Conservation (phyloP, 148 eudicot species). For the Fallopia convolvulus region DNA sequence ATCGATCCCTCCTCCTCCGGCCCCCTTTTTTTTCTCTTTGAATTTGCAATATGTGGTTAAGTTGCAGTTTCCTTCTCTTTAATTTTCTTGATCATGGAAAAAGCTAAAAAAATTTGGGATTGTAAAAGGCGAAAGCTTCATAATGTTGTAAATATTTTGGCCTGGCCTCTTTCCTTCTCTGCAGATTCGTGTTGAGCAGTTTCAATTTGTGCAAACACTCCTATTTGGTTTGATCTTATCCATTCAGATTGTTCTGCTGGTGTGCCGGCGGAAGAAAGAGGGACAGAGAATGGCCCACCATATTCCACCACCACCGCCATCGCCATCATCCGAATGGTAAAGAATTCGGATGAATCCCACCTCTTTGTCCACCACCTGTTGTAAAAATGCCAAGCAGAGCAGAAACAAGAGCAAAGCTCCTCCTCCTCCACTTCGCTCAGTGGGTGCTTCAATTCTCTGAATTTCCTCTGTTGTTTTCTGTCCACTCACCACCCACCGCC, state of each 20-base stretch:
- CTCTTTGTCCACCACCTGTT: neutral
- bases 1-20: neutral
- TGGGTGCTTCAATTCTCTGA: too few species aligned
- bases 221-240: neutral
- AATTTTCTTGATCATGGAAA: neutral
- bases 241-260: neutral
- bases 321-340: too few species aligned
- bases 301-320: too few species aligned
- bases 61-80: neutral
- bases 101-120: neutral
- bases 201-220: neutral
- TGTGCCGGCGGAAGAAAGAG: neutral
- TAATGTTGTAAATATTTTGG: slow-evolving; percentile 2
- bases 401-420: too few species aligned
- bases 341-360: neutral
- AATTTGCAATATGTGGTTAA: neutral
- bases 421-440: too few species aligned
- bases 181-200: neutral
- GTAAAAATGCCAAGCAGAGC: neutral
- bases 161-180: neutral
- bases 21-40: neutral
- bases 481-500: neutral
- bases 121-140: slow-evolving; percentile 3
- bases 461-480: neutral
- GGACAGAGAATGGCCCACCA: neutral